phyloP scores from a whole-genome alignment of 176 grass and related monocot genomes.

The Leersia perrieri region DNA sequence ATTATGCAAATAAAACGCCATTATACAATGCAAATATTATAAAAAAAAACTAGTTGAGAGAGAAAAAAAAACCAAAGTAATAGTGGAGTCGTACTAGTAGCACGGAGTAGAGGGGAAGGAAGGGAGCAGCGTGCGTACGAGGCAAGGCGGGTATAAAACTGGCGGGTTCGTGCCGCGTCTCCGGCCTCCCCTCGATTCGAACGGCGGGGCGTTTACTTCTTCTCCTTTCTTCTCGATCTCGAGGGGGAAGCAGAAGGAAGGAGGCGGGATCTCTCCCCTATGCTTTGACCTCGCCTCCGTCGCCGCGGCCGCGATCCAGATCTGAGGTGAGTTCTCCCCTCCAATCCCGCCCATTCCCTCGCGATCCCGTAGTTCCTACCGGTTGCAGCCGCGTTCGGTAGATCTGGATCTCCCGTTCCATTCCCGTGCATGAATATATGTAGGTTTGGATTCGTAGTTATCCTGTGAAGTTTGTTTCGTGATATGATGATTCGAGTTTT shows the following conservation, averaged over 20 bases:
- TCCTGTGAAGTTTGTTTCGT: background rate
- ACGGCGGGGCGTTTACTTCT: constrained; percentile 41
- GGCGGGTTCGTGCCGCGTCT: constrained; percentile 45
- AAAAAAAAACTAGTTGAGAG: no score
- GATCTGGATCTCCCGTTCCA: constrained; percentile 12
- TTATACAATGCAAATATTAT: no score
- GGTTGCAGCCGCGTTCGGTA: background rate
- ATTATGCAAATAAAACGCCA: no score
- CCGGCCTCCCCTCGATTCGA: constrained; percentile 12
- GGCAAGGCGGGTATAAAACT: constrained; percentile 25
- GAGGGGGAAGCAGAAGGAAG: background rate
- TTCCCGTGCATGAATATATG: background rate
- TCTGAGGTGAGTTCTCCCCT: constrained; percentile 32
- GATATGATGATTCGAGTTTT: background rate
- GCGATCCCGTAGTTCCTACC: background rate
- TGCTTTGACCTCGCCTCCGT: constrained; percentile 42
- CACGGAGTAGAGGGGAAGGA: background rate
- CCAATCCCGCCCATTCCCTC: background rate
- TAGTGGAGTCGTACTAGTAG: no score
- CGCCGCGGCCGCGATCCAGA: constrained; percentile 34
- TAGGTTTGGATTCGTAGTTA: background rate
- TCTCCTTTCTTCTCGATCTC: constrained; percentile 30
- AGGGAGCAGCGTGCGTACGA: background rate
- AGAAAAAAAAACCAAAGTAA: background rate
- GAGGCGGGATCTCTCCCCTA: background rate